Conservation (phyloP, 306 rosid genomes). For the Alnus glutinosa region DNA sequence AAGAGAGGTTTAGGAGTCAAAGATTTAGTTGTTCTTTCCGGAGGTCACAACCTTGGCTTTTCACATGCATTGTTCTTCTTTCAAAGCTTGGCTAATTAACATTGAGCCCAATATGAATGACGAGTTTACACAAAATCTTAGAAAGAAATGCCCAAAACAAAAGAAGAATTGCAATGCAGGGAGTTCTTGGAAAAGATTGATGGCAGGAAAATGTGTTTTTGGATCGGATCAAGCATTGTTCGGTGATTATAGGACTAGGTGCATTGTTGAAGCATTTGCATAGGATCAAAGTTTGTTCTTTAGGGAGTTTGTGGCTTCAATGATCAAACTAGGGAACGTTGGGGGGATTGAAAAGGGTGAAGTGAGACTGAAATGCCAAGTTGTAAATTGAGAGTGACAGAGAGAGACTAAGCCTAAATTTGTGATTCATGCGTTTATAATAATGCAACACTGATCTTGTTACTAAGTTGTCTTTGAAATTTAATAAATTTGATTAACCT, state of each 20-base stretch:
- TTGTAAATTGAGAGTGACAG: slow-evolving; percentile 42
- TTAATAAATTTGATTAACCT: background rate
- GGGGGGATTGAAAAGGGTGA: slow-evolving; percentile 51
- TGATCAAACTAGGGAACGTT: slow-evolving; percentile 68
- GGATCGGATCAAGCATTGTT: slow-evolving; percentile 65
- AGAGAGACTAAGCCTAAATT: background rate
- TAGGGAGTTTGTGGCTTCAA: slow-evolving; percentile 56
- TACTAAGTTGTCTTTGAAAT: background rate
- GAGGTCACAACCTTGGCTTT: slow-evolving; percentile 75
- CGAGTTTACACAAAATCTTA: slow-evolving; percentile 44
- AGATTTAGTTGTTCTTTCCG: slow-evolving; percentile 76
- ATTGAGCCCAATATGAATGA: slow-evolving; percentile 62
- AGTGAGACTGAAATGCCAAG: slow-evolving; percentile 58
- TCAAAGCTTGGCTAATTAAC: slow-evolving; percentile 45
- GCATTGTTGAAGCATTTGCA: slow-evolving; percentile 72
- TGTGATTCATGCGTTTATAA: background rate
- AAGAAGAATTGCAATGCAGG: slow-evolving; percentile 50
- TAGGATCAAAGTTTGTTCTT: slow-evolving; percentile 60
- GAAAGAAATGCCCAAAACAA: slow-evolving; percentile 48
- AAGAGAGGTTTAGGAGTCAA: slow-evolving; percentile 60
- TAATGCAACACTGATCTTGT: background rate
- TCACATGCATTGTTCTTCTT: slow-evolving; percentile 61
- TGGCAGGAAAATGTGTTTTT: slow-evolving; percentile 59
- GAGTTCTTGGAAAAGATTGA: slow-evolving; percentile 49
- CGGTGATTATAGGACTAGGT: slow-evolving; percentile 55